These are phyloP conservation scores for Microbotryum silenes-acaulis DNA, from an alignment of 1,284 basidiomycete genomes.

Conservation along the genomic window DNA sequence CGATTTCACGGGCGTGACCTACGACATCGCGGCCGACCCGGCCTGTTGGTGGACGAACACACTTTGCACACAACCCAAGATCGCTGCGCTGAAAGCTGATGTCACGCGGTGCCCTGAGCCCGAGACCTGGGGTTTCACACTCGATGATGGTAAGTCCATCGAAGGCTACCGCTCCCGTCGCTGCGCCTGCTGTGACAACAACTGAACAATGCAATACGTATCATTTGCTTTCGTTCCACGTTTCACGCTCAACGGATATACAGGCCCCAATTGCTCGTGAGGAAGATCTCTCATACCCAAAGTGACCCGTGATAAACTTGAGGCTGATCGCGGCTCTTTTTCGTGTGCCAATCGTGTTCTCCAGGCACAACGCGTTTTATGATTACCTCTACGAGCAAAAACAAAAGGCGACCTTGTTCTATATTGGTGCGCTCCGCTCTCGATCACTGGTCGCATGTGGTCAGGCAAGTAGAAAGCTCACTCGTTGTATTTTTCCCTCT, in stretches of 20 bases:
- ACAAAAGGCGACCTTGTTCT: conserved; percentile 47
- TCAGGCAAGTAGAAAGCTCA: conserved; percentile 2
- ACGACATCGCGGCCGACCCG: conserved; percentile 24
- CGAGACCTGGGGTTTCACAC: conserved; percentile 47
- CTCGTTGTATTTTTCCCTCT: conserved; percentile 37
- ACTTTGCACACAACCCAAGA: conserved; percentile 35
- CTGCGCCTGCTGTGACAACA: conserved; percentile 35
- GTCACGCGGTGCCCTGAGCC: conserved; percentile 43
- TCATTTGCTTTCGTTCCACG: not conserved
- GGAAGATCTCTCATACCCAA: conserved; percentile 2
- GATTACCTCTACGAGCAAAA: conserved; percentile 46
- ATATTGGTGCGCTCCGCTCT: conserved; percentile 19
- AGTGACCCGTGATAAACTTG: not conserved
- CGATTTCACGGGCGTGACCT: conserved; percentile 27
- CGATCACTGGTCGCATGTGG: conserved; percentile 26
- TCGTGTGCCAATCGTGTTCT: not conserved
- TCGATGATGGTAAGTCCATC: conserved; percentile 44
- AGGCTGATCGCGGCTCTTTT: not conserved
- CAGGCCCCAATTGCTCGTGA: conserved; percentile 40
- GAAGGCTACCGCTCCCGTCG: conserved; percentile 14
- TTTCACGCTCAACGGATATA: too few species aligned
- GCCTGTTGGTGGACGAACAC: conserved; percentile 37
- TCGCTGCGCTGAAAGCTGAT: conserved; percentile 13
- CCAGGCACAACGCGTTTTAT: conserved; percentile 46
- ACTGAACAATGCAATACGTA: not conserved